Evolutionary conservation across 805 yeast genomes (phyloP).

Genomic region (Hanseniaspora lachancei): DNA sequence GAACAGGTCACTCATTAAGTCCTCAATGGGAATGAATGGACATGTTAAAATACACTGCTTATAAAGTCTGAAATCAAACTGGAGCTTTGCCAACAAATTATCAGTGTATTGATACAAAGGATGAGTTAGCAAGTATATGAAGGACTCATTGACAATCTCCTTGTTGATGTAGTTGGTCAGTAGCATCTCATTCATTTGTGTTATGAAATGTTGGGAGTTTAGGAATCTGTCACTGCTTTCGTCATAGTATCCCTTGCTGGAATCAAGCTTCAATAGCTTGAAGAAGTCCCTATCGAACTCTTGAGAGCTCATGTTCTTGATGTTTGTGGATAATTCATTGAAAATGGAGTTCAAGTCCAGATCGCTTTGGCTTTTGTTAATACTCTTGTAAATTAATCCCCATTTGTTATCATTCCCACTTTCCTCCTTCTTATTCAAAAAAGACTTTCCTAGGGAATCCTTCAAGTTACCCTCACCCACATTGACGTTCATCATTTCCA

Average conservation of each 20-base stretch:
- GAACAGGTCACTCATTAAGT: slow-evolving; percentile 49
- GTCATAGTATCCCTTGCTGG: slow-evolving; percentile 39
- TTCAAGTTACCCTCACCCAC: slow-evolving; percentile 56
- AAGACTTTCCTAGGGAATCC: slow-evolving; percentile 57
- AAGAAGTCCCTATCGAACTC: slow-evolving; percentile 27
- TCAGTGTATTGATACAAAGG: slow-evolving; percentile 55
- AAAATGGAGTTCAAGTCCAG: slow-evolving; percentile 1
- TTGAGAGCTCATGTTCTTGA: slow-evolving; percentile 7
- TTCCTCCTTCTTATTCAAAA: slow-evolving; percentile 13
- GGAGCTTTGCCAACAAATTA: slow-evolving; percentile 42
- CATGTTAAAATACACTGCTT: slow-evolving; percentile 76
- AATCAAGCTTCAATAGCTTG: slow-evolving; percentile 23
- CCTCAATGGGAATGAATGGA: slow-evolving; percentile 50
- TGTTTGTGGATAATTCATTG: neutral
- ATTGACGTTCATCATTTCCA: slow-evolving; percentile 32
- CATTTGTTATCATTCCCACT: slow-evolving; percentile 13
- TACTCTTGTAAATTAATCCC: slow-evolving; percentile 19
- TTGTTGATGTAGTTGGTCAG: slow-evolving; percentile 23
- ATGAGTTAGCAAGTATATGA: slow-evolving; percentile 70
- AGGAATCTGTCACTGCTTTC: slow-evolving; percentile 49
- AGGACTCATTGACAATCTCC: slow-evolving; percentile 39
- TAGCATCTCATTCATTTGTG: slow-evolving; percentile 32
- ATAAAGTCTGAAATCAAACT: slow-evolving; percentile 47
- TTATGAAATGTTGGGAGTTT: slow-evolving; percentile 41
- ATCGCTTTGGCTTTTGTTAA: slow-evolving; percentile 17